Evolutionary conservation across 768 basidiomycete species (phyloP), one percentile per base, ranked within the genome.

Genomic region (Pluteus cervinus): DNA sequence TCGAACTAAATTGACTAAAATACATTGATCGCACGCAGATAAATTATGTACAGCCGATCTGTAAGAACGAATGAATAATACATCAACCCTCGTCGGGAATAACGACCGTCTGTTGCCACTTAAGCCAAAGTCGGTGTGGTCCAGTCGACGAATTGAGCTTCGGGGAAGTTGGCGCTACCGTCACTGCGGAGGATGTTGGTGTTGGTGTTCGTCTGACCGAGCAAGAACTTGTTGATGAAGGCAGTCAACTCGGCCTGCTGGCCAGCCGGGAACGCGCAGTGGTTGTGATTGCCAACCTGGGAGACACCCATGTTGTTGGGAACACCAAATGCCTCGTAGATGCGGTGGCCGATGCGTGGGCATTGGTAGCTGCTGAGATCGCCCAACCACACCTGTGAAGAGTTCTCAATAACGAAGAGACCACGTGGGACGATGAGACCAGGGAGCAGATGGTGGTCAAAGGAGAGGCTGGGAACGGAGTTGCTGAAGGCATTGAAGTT

Each of bases 381-480:
- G 17, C 76, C 72, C 25, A 77, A 62, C 76, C 77, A 78, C 41
- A 68, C 71, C 37, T 65, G 66, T 33, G 69, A 65, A 7, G 73
- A 70, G 54, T 79, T 76, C 50, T 76, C 76, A 47, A 71, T 72
- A 40, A 69, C 56, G 40, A 75, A 57, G 29, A 79, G 45, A 2
- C 58, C 65, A 31, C 77, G 72, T 12, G 77, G 77, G 9, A 76
- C 75, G 39, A 79, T 62, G 38, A 79, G 51, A 0, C 61, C 76
- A 5, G 71, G 63, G 45, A 78, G 73, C 49, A 69, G 39, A 52
- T 79, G 76, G 56, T 79, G 77, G 56, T 79, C 77, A 54, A 68
- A 69, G 9, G 75, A 74, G n/a, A 79, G 68, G 37, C 45, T 51
- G 48, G 55, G 53, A 21, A 76, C 58, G 28, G 58, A 53, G 53